Base-by-base conservation (phyloP, 1,284 basidiomycete species). In the Pascua guehoae region DNA sequence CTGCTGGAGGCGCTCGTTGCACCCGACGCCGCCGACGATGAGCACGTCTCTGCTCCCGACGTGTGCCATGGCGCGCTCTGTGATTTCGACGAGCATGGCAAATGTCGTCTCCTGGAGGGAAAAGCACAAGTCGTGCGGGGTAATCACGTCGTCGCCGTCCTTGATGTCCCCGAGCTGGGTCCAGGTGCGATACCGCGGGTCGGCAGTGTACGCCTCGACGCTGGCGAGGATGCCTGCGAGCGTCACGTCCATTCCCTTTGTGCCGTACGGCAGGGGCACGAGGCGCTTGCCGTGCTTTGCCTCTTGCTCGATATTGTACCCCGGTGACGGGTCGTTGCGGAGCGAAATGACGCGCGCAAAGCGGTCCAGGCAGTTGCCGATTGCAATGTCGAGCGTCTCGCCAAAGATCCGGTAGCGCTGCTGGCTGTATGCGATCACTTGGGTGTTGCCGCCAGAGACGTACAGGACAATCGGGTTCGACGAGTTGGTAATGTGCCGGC, bases 61-160 rank as follows among this genome's bases (percentile, higher is more conserved):
- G 76, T 98, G 96, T 17, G 96, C 96, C 95, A 98, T 98, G 0
- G 96, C 96, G 45, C 96, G 83, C 75, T 99, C 96, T 0, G 96
- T 98, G 58, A 97, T 99, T 78, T 99, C 96, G 17, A 99, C 96
- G 4, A 99, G 82, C 96, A 99, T 99, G 0, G 95, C 90, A 76
- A 91, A 99, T 2, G 98, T 86, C 4, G 91, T 96, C 77, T 99
- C 96, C 77, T 99, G 96, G 5, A 99, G 80, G 7, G 91, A 94
- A 75, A 95, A 98, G 77, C 96, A 98, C 16, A 99, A 80, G 77
- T 98, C 96, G 18, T 91, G 88, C 8, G 94, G 86, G 5, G 91
- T 97, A 68, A 97, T 91, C 56, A 87, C 82, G 69, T 92, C 86
- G 51, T 80, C 60, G 11, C 77, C 80, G 9, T 78, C 62, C 8